Conservation (phyloP, 1,284 basidiomycete genomes). For the Sanghuangporus baumii region DNA sequence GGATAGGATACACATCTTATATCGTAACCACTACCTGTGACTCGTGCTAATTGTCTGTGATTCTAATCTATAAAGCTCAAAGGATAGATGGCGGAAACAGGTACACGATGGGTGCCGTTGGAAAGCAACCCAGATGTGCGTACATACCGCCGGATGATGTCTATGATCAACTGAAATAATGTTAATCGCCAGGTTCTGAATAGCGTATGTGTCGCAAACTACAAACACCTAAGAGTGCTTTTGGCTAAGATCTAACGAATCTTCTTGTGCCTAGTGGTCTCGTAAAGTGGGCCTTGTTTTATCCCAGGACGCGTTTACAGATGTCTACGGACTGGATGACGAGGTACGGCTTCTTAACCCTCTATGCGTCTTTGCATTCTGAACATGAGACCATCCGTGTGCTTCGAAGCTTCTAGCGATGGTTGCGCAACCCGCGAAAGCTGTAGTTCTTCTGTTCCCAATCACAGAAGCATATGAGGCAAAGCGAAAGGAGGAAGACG, state of each 20-base stretch:
- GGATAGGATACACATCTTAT: not conserved
- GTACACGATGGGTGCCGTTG: conserved; percentile 58
- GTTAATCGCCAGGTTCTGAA: conserved; percentile 21
- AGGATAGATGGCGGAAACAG: conserved; percentile 12
- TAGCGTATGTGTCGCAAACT: conserved; percentile 11
- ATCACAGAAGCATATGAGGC: conserved; percentile 47
- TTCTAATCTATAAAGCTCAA: not conserved
- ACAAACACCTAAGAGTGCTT: not conserved
- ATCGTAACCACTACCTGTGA: not conserved
- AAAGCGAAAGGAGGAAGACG: conserved; percentile 54
- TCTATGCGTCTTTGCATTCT: not conserved
- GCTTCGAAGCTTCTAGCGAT: conserved; percentile 64
- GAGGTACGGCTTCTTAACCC: conserved; percentile 37
- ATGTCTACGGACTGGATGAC: conserved; percentile 78
- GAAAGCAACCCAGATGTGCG: conserved; percentile 73
- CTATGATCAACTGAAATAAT: conserved; percentile 3
- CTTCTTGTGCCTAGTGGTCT: conserved; percentile 56
- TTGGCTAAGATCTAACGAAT: not conserved
- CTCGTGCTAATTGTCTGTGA: not conserved
- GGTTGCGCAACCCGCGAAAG: conserved; percentile 69
- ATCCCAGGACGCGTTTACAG: conserved; percentile 59
- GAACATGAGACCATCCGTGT: not conserved
- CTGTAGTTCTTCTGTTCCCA: conserved; percentile 81
- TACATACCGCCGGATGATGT: not conserved
- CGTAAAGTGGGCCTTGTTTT: conserved; percentile 63